These are phyloP conservation scores for Endoconidiophora polonica DNA, from an alignment of 2,329 filamentous ascomycete genomes.

Conservation along the genomic window DNA sequence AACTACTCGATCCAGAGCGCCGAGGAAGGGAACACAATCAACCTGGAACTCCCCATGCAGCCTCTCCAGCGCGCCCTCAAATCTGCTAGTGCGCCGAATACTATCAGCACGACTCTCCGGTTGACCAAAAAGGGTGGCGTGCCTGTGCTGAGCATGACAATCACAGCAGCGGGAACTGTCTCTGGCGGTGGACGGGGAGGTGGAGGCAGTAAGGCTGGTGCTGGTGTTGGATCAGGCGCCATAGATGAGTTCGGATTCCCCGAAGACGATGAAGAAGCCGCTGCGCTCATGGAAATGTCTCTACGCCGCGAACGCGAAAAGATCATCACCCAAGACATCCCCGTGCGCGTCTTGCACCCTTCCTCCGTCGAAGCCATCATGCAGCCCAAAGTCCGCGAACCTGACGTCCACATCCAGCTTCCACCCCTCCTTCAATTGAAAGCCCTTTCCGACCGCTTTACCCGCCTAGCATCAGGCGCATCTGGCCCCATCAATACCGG, in stretches of 20 bases:
- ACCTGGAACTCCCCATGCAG: slow-evolving; percentile 83
- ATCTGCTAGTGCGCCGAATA: slow-evolving; percentile 54
- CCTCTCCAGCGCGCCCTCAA: slow-evolving; percentile 81
- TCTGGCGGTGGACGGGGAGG: slow-evolving; percentile 23
- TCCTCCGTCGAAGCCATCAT: slow-evolving; percentile 81
- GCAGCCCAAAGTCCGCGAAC: slow-evolving; percentile 77
- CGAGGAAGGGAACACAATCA: slow-evolving; percentile 72
- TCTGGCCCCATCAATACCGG: neutral
- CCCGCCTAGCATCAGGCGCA: slow-evolving; percentile 54
- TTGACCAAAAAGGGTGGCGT: slow-evolving; percentile 84
- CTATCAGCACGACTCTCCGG: slow-evolving; percentile 65
- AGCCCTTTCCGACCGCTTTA: slow-evolving; percentile 88
- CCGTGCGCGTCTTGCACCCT: slow-evolving; percentile 75
- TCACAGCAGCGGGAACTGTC: slow-evolving; percentile 55
- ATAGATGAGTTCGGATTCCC: slow-evolving; percentile 17
- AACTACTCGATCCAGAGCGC: slow-evolving; percentile 74
- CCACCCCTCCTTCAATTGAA: slow-evolving; percentile 80
- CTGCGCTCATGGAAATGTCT: slow-evolving; percentile 37
- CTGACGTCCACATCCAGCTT: slow-evolving; percentile 84
- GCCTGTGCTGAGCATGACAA: slow-evolving; percentile 77
- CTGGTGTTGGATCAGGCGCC: slow-evolving; percentile 11
- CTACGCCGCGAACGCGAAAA: slow-evolving; percentile 64
- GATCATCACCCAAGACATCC: slow-evolving; percentile 86
- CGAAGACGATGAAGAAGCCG: slow-evolving; percentile 23
- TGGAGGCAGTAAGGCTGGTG: slow-evolving; percentile 13